Conservation (phyloP, 2,329 filamentous ascomycete genomes). For the Dendrostoma leiphaemia region DNA sequence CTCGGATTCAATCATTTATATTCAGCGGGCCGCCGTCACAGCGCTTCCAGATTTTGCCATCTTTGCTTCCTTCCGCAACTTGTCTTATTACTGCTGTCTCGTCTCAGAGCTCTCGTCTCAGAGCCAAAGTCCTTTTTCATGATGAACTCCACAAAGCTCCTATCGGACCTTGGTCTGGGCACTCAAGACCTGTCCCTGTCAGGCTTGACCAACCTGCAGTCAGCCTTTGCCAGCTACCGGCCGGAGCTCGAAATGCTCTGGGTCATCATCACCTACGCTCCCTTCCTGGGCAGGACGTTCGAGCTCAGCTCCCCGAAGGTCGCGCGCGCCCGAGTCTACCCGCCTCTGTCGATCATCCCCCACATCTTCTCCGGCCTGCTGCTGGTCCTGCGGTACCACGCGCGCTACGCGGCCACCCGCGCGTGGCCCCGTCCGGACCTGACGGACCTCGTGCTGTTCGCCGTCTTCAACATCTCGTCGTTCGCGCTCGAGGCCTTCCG, state of each 20-base stretch:
- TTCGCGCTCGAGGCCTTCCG: background rate
- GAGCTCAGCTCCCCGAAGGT: background rate
- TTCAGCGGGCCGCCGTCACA: too few relatives aligned
- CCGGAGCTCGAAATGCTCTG: conserved; percentile 13
- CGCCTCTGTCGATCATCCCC: background rate
- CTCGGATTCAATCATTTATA: too few relatives aligned
- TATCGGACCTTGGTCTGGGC: background rate
- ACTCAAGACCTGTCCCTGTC: background rate
- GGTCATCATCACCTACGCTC: conserved; percentile 4
- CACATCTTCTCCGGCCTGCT: conserved; percentile 1
- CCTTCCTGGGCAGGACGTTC: conserved; percentile 1
- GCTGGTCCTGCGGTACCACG: conserved; percentile 9
- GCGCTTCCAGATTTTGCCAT: too few relatives aligned
- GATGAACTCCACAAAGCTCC: conserved; percentile 1
- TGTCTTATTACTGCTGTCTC: background rate
- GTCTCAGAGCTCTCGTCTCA: too few relatives aligned
- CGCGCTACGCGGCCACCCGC: conserved; percentile 5
- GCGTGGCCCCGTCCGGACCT: conserved; percentile 6
- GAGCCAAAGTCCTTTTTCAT: too few relatives aligned
- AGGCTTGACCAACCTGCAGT: background rate
- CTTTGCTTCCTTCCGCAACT: background rate
- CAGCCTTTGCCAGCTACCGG: background rate
- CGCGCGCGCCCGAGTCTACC: conserved; percentile 4
- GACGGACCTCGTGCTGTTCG: conserved; percentile 6
- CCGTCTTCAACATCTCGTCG: conserved; percentile 5